A percentile compares a stretch with the other conserved stretches of the same genome.
These are phyloP conservation scores for Zalaria obscura DNA, from an alignment of 2,329 filamentous ascomycete species.

Conservation along the genomic window DNA sequence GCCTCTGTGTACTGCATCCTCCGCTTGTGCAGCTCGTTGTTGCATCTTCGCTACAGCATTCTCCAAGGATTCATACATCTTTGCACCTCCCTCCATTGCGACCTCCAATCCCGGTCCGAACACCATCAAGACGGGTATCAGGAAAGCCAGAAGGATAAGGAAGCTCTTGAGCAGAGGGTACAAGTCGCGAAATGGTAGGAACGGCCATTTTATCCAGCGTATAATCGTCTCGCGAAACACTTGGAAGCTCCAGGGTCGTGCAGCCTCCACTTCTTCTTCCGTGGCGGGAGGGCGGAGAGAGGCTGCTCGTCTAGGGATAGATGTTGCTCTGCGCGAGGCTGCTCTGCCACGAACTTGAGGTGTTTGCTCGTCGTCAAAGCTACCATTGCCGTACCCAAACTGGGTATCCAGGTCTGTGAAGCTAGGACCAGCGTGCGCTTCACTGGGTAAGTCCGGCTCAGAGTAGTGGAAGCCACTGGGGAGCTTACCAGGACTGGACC, in stretches of 20 bases:
- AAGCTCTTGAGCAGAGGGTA: not conserved
- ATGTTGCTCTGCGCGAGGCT: not conserved
- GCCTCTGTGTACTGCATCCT: conserved; percentile 1
- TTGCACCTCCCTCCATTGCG: too few species aligned
- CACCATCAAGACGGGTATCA: not conserved
- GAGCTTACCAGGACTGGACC: too few species aligned
- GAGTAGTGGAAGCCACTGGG: too few species aligned
- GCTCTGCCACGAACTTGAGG: not conserved
- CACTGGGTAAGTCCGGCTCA: not conserved
- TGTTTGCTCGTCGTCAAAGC: not conserved
- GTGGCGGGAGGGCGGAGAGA: conserved; percentile 5
- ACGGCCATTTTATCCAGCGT: conserved; percentile 1
- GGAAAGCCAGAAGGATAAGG: not conserved
- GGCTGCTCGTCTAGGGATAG: not conserved
- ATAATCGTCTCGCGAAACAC: conserved; percentile 6
- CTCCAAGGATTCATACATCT: too few species aligned
- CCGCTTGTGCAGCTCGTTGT: not conserved
- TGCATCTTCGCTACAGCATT: too few species aligned
- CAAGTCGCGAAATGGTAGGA: conserved; percentile 1
- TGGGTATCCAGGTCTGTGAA: conserved; percentile 4
- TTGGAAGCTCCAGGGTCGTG: conserved; percentile 2
- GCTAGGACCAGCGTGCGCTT: not conserved
- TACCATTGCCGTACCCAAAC: conserved; percentile 3
- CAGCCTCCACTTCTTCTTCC: conserved; percentile 5
- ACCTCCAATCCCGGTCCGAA: too few species aligned